Conservation (phyloP, 768 basidiomycete genomes). For the Lentinula edodes region DNA sequence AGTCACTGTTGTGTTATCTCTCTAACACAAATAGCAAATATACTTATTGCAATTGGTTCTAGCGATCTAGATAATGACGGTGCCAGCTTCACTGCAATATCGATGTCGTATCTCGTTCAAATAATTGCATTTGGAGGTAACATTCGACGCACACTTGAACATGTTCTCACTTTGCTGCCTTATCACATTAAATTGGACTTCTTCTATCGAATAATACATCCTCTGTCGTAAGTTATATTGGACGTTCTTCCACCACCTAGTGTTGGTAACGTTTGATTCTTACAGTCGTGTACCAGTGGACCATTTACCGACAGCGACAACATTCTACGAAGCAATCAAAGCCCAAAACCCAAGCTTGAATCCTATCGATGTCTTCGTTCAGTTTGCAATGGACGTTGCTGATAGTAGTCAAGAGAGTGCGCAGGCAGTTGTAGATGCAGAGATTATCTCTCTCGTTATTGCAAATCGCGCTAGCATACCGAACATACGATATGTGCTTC, state of each 20-base stretch:
- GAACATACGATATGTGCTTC: constrained; percentile 1
- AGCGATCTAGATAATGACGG: not conserved
- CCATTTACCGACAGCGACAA: constrained; percentile 3
- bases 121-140: constrained; percentile 8
- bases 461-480: not conserved
- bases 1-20: too few relatives aligned
- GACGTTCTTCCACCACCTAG: not conserved
- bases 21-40: not conserved
- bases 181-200: constrained; percentile 10
- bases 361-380: constrained; percentile 5
- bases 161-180: constrained; percentile 1
- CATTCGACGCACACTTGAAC: constrained; percentile 1
- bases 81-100: not conserved
- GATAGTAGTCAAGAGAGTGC: constrained; percentile 6
- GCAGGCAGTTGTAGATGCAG: constrained; percentile 5
- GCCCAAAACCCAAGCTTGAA: not conserved
- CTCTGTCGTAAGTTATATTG: constrained; percentile 6
- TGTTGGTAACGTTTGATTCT: not conserved
- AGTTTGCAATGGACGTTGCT: constrained; percentile 10
- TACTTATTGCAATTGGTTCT: not conserved
- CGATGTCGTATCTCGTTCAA: constrained; percentile 4
- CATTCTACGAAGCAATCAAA: constrained; percentile 4
- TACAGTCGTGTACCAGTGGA: constrained; percentile 3
- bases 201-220: constrained; percentile 11
- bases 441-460: constrained; percentile 1